Percentiles rank a stretch among this genome's conserved stretches.
Evolutionary conservation across 257 asterid genomes (phyloP).

Genomic region (Scutellaria baicalensis): DNA sequence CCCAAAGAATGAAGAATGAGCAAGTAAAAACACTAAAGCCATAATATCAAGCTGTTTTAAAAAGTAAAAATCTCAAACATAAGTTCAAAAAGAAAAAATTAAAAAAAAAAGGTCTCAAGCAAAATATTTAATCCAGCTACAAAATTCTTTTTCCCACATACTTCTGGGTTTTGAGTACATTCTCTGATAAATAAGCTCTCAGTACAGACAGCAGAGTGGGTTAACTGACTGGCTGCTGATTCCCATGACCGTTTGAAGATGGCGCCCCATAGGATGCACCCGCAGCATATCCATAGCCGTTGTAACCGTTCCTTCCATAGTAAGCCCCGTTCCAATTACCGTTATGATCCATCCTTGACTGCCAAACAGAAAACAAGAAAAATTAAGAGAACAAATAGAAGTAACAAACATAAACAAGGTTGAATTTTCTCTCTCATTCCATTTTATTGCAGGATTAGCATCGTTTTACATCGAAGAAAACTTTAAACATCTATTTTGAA

Average conservation of each 20-base stretch:
- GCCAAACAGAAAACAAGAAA: constrained; percentile 17
- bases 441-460: not conserved
- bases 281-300: constrained; percentile 59
- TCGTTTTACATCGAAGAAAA: not conserved
- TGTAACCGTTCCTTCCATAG: constrained; percentile 65
- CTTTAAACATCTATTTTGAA: no score
- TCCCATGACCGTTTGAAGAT: constrained; percentile 60
- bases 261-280: constrained; percentile 42
- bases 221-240: constrained; percentile 59
- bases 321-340: constrained; percentile 57
- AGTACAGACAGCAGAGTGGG: constrained; percentile 9
- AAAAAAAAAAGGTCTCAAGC: constrained; percentile 6
- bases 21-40: constrained; percentile 14
- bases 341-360: constrained; percentile 54
- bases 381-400: not conserved
- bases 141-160: constrained; percentile 42
- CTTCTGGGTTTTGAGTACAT: constrained; percentile 24
- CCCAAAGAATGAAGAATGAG: constrained; percentile 14
- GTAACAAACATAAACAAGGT: not conserved
- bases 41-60: constrained; percentile 14
- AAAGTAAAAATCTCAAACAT: constrained; percentile 17
- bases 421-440: no score
- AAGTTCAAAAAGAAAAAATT: constrained; percentile 4
- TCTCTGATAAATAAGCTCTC: constrained; percentile 27
- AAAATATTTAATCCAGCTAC: constrained; percentile 45